These are phyloP conservation scores for Knufia petricola DNA, from an alignment of 2,329 filamentous ascomycete species.

Conservation along the genomic window DNA sequence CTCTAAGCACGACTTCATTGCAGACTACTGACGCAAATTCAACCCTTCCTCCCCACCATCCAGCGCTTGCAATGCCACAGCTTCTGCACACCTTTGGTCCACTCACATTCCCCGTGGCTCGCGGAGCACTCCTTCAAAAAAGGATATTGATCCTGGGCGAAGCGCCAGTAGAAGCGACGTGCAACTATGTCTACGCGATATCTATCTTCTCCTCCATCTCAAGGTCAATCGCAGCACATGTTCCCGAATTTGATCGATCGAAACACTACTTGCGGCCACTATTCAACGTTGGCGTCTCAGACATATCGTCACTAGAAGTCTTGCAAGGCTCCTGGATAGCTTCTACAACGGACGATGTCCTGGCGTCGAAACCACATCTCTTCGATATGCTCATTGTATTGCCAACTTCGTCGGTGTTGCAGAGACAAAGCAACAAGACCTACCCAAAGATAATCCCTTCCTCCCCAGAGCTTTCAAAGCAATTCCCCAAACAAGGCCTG, in stretches of 20 bases:
- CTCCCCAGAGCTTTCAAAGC: constrained; percentile 19
- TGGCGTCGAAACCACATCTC: constrained; percentile 73
- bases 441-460: constrained; percentile 68
- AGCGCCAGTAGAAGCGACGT: constrained; percentile 73
- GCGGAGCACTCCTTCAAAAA: constrained; percentile 76
- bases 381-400: constrained; percentile 86
- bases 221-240: constrained; percentile 56
- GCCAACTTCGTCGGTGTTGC: constrained; percentile 50
- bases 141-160: constrained; percentile 79
- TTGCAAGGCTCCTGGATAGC: constrained; percentile 67
- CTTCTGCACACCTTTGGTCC: constrained; percentile 81
- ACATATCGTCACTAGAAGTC: constrained; percentile 63
- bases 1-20: constrained; percentile 35
- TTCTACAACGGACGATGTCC: constrained; percentile 89
- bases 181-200: constrained; percentile 90
- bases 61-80: constrained; percentile 68
- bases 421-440: constrained; percentile 46
- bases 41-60: constrained; percentile 67
- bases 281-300: constrained; percentile 89
- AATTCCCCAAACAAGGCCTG: constrained; percentile 51
- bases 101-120: constrained; percentile 80
- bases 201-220: constrained; percentile 90
- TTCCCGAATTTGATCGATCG: constrained; percentile 53
- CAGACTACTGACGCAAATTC: constrained; percentile 38
- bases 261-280: constrained; percentile 63